Evolutionary conservation across 345 rosid species (phyloP), one percentile per base, ranked within the genome.

Genomic region (Gossypium mustelinum): DNA sequence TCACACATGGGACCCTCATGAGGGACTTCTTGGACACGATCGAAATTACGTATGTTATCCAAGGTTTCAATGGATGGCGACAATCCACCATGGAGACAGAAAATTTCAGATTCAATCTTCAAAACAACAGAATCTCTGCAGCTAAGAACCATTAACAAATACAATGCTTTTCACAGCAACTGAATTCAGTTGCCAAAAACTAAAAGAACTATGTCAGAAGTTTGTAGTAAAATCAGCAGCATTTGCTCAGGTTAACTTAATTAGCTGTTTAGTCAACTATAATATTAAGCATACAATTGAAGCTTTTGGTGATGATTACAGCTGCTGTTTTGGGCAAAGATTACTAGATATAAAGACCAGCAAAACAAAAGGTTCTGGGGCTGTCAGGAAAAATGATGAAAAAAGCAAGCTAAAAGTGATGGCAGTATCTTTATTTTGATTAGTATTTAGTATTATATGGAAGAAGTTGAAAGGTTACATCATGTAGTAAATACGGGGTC

Each of bases 11-110:
- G 41, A 34, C 41, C 41, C 41, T 34, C 41, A 34, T 34, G 41
- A 34, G 41, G 41, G 41, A 34, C 41, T 34, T 34, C 7, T 34
- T 34, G 41, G 41, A 34, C 41, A 34, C 1, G 7, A 34, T 34
- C 41, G 7, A 34, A 34, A 34, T 34, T 34, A 34, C 41, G 41
- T 34, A 34, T 5, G 41, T 34, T 34, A 83, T 92, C 98, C 47
- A 94, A 92, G 63, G 97, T 92, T 80, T 92, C 97, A 74, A 94
- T 89, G 29, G 96, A 92, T 41, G 97, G 97, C 59, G 98, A 94
- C 74, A 92, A 77, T 39, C 98, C 98, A 91, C 41, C 41, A 34
- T 34, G 41, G 7, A 34, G 41, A 34, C 41, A 34, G 41, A 34
- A 34, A 34, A 34, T 93, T 82, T 92, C 95, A 1, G 97, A 94